phyloP scores from a whole-genome alignment of 2,329 filamentous ascomycete genomes.

The Anthostomella pinea region DNA sequence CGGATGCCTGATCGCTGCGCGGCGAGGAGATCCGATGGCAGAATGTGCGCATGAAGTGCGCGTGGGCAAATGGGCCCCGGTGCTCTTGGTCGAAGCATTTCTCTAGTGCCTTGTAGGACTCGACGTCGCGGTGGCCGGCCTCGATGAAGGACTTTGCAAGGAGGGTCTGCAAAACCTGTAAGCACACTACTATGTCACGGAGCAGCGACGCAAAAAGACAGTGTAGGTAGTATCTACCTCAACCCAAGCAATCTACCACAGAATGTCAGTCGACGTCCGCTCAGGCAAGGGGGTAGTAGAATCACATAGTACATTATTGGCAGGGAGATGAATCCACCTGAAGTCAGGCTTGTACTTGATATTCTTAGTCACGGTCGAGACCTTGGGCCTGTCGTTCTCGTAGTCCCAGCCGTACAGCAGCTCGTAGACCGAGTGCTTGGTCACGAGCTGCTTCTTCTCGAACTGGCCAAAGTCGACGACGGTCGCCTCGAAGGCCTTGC shows the following conservation, averaged over 20 bases:
- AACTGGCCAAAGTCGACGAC: constrained; percentile 50
- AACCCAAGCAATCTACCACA: constrained; percentile 54
- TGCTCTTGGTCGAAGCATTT: constrained; percentile 61
- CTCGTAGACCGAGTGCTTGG: constrained; percentile 48
- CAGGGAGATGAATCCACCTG: constrained; percentile 52
- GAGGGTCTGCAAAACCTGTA: constrained; percentile 37
- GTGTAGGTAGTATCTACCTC: no score
- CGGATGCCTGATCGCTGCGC: constrained; percentile 27
- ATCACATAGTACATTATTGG: constrained; percentile 41
- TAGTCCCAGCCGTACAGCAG: constrained; percentile 49
- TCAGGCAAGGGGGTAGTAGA: constrained; percentile 3
- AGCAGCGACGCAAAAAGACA: no score
- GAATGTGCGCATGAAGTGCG: constrained; percentile 60
- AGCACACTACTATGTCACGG: no score
- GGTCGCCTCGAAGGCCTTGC: constrained; percentile 48
- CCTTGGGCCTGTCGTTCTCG: constrained; percentile 43
- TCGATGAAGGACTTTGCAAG: constrained; percentile 65
- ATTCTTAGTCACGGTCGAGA: constrained; percentile 44
- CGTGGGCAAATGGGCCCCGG: constrained; percentile 55
- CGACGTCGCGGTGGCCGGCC: constrained; percentile 58
- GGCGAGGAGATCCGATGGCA: constrained; percentile 49
- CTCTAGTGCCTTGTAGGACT: constrained; percentile 61
- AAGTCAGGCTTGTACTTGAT: constrained; percentile 46
- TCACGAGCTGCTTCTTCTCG: constrained; percentile 42
- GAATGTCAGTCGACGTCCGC: constrained; percentile 17